Evolutionary conservation across 352 stramenopile genomes (phyloP), one percentile per base, ranked within the genome.

Genomic region (Thraustochytrium sp.): DNA sequence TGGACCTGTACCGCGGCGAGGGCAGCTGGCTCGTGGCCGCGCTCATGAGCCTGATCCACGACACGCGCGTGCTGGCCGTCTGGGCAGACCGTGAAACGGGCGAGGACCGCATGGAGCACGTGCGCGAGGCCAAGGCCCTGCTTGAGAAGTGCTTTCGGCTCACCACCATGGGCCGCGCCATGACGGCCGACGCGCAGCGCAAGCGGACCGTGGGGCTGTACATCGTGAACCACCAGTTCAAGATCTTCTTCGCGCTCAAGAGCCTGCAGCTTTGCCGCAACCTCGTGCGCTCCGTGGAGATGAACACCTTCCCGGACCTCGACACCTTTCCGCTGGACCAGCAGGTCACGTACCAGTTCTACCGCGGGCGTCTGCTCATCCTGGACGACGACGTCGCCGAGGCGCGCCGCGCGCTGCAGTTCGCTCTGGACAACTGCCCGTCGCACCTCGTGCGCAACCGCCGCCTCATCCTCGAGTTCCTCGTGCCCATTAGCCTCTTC

Each of bases 211-310:
- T 75, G 9, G 56, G 34, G n/a, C 49, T 84, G 23, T 84, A 68
- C 44, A 83, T 84, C 46, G 42, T 84, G 37, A 80, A 76, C 26
- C 44, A 75, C 2, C 75, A 84, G 34, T 84, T 84, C 40, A 84
- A 62, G 75, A 61, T 84, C 13, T 83, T 76, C 49, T 84, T 75
- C 26, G 29, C 34, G 31, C 61, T 84, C 18, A 83, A 83, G 26
- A 84, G 44, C 34, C 21, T 84, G 38, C 63, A 84, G 61, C 75
- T 84, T 2, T 84, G 55, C 36, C 40, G 44, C 8, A 84, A 84
- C 51, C 61, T 84, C 3, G 49, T 84, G 29, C 3, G 63, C 26
- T 42, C 54, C 23, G 75, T 84, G 18, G 61, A 84, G 38, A 75
- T 36, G 5, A 29, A 34, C 5, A 84, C 34, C 5, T 84, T 84